Evolutionary conservation across 495 filamentous ascomycete species (phyloP), one percentile per base, ranked within the genome.

Genomic region (Chaetomium tenue): DNA sequence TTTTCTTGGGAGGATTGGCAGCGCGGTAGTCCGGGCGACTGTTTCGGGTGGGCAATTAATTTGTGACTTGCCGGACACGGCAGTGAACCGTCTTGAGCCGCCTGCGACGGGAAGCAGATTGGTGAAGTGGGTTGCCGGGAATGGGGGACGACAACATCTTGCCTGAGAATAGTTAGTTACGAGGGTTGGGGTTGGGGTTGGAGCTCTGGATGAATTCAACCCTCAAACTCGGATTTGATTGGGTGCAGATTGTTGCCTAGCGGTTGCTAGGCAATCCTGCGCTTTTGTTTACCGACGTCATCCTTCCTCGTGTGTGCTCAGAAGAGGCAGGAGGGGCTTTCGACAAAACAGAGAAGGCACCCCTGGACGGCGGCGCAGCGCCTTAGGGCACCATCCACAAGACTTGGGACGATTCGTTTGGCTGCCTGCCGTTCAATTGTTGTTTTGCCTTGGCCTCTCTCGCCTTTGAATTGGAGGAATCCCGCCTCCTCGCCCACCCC

Each of bases 271-370:
- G 63, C 12, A 15, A 52, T 7, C 11, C 1, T 11, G 51, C 3
- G 15, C 39, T 12, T 47, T 70, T 67, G 65, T 67, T 70, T 70
- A 70, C 68, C 53, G 52, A 68, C 61, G 66, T 68, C 62, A 65
- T 64, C 42, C 23, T 26, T 37, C 44, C 20, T 33, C 26, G 0
- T 16, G 22, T 3, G 58, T 2, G 40, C 4, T 0, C 42, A 28
- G 37, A 37, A 58, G 25, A 42, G 20, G 44, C 53, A 52, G 12
- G 51, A 54, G 47, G 56, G 56, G 57, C n/a, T 23, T 55, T 33
- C 23, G 42, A 25, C 39, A 48, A 22, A 9, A 18, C 22, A 13
- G 2, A 44, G 22, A 58, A 39, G n/a, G 11, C 53, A 50, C 30
- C 23, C 55, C 26, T 50, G 16, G 3, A 23, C 28, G 5, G 39